phyloP scores from a whole-genome alignment of 2,329 filamentous ascomycete species.

The Tolypocladium cylindrosporum region DNA sequence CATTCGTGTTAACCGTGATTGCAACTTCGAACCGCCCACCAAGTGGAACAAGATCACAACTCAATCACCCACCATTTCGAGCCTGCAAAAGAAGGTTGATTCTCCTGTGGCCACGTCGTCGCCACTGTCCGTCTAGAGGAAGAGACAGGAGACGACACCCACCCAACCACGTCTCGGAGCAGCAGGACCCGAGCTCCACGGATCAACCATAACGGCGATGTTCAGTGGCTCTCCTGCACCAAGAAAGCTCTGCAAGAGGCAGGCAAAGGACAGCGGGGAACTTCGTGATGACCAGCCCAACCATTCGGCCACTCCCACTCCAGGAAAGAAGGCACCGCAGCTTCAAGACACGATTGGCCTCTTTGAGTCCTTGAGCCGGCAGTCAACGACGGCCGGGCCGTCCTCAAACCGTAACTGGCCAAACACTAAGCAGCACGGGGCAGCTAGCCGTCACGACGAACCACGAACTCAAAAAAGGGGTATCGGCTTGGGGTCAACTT shows the following conservation, averaged over 20 bases:
- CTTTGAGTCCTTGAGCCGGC: constrained; percentile 16
- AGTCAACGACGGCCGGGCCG: neutral
- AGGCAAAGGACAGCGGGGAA: neutral
- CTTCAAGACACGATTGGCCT: constrained; percentile 18
- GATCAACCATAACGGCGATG: neutral
- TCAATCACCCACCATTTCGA: constrained; percentile 7
- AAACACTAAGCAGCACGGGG: neutral
- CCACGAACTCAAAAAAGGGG: constrained; percentile 1
- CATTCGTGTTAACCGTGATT: neutral
- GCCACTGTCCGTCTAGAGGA: constrained; percentile 6
- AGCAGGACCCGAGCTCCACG: neutral
- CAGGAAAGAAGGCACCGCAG: neutral
- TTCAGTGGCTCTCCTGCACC: neutral
- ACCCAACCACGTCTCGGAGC: no score
- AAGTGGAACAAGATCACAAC: neutral
- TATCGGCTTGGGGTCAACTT: constrained; percentile 9
- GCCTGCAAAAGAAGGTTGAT: constrained; percentile 12
- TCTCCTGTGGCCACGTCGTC: constrained; percentile 2
- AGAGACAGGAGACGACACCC: neutral
- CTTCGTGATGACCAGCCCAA: neutral
- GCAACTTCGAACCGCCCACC: neutral
- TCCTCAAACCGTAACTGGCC: neutral
- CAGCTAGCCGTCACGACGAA: neutral
- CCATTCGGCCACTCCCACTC: neutral
- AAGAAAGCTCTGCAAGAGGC: neutral